phyloP scores from a whole-genome alignment of 2,329 filamentous ascomycete genomes.

The Diaporthe citrichinensis region DNA sequence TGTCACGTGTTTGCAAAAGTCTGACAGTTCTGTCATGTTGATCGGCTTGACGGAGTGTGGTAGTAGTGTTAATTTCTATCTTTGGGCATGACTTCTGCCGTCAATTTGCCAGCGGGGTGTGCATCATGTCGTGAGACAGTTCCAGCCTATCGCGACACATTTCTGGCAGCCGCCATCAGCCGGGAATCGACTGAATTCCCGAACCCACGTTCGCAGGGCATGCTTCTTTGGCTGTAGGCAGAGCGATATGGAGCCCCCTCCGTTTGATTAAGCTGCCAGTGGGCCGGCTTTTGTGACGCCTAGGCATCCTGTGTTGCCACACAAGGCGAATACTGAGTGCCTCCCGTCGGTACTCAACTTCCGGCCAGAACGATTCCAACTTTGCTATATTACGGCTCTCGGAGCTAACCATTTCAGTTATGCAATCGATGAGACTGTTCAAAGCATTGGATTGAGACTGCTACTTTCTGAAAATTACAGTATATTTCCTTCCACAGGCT shows the following conservation, averaged over 20 bases:
- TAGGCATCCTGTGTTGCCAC: neutral
- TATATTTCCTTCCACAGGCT: neutral
- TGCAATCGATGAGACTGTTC: neutral
- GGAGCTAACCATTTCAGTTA: too few relatives aligned
- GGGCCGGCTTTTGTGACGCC: neutral
- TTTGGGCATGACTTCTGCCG: neutral
- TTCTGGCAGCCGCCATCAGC: neutral
- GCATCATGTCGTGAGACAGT: neutral
- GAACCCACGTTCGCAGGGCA: neutral
- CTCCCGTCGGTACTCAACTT: neutral
- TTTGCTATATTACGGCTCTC: neutral
- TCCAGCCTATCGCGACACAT: neutral
- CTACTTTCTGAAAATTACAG: neutral
- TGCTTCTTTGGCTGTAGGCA: neutral
- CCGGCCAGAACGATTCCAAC: neutral
- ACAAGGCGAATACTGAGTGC: neutral
- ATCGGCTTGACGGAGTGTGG: too few relatives aligned
- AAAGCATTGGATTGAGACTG: neutral
- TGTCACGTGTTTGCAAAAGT: neutral
- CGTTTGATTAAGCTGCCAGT: neutral
- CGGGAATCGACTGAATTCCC: neutral
- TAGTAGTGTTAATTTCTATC: neutral
- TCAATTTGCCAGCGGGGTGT: neutral
- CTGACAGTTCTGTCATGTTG: neutral
- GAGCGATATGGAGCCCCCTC: neutral